phyloP scores from a whole-genome alignment of 805 yeast species.

The Yamadazyma takamatsuzukensis region DNA sequence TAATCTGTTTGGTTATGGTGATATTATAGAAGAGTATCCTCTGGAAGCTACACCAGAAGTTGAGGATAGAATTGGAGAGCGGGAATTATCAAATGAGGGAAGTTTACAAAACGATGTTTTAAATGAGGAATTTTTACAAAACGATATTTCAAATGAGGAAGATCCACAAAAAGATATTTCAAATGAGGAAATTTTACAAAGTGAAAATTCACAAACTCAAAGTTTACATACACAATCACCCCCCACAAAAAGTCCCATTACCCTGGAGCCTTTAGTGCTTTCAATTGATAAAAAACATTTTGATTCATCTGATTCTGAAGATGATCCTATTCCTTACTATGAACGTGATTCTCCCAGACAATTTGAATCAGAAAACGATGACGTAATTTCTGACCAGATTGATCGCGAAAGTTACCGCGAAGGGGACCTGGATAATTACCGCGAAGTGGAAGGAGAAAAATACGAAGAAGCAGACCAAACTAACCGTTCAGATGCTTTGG shows the following conservation, averaged over 20 bases:
- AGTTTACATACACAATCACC: background rate
- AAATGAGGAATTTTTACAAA: too few species aligned
- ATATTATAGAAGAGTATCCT: conserved; percentile 16
- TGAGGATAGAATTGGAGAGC: background rate
- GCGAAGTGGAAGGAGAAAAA: conserved; percentile 5
- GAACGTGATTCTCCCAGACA: too few species aligned
- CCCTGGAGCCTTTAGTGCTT: conserved; percentile 14
- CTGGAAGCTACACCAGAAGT: too few species aligned
- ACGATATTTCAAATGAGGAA: too few species aligned
- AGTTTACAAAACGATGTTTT: too few species aligned
- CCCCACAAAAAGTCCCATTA: too few species aligned
- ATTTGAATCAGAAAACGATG: too few species aligned
- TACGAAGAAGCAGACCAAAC: conserved; percentile 3
- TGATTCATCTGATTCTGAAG: conserved; percentile 5
- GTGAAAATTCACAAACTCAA: too few species aligned
- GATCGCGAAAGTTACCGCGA: conserved; percentile 2
- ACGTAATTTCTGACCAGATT: too few species aligned
- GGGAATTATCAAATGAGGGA: background rate
- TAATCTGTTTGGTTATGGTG: conserved; percentile 17
- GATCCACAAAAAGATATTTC: too few species aligned
- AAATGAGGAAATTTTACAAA: too few species aligned
- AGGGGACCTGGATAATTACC: too few species aligned
- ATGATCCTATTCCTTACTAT: conserved; percentile 15
- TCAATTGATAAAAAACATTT: conserved; percentile 20
- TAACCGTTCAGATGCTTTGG: conserved; percentile 24